These are phyloP conservation scores for Ophiostoma himal-ulmi DNA, from an alignment of 2,329 filamentous ascomycete species.

Conservation along the genomic window DNA sequence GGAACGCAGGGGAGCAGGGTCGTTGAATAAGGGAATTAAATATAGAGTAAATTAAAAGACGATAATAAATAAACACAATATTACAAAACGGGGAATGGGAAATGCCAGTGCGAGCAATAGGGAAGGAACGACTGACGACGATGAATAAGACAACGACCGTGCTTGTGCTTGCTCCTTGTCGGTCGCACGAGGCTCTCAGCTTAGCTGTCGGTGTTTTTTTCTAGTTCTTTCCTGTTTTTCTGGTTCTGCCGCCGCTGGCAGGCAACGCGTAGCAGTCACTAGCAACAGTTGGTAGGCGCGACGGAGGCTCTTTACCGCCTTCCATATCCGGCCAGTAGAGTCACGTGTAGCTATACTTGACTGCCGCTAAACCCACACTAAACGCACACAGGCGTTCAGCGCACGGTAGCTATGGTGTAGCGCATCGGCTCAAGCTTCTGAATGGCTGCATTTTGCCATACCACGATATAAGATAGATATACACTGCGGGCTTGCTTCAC, in stretches of 20 bases:
- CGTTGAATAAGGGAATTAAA: background rate
- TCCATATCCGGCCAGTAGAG: background rate
- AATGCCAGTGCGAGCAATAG: background rate
- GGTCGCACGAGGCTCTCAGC: constrained; percentile 4
- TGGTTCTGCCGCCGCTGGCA: constrained; percentile 3
- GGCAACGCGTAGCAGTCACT: background rate
- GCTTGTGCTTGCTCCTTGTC: background rate
- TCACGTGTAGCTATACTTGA: background rate
- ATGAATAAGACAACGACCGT: background rate
- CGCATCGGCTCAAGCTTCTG: constrained; percentile 7
- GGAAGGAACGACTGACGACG: background rate
- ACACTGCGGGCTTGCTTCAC: background rate
- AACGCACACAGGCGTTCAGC: background rate
- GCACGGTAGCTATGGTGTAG: constrained; percentile 4
- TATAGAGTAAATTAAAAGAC: constrained; percentile 4
- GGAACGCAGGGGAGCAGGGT: background rate
- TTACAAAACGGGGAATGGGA: background rate
- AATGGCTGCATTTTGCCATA: constrained; percentile 9
- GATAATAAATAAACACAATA: background rate
- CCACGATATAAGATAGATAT: background rate
- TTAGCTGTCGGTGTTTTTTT: background rate
- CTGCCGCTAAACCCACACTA: background rate
- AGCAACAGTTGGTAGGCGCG: background rate
- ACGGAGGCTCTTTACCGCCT: constrained; percentile 5
- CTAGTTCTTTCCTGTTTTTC: background rate